phyloP scores from a whole-genome alignment of 164 flowering plant genomes.

The Macadamia tetraphylla region DNA sequence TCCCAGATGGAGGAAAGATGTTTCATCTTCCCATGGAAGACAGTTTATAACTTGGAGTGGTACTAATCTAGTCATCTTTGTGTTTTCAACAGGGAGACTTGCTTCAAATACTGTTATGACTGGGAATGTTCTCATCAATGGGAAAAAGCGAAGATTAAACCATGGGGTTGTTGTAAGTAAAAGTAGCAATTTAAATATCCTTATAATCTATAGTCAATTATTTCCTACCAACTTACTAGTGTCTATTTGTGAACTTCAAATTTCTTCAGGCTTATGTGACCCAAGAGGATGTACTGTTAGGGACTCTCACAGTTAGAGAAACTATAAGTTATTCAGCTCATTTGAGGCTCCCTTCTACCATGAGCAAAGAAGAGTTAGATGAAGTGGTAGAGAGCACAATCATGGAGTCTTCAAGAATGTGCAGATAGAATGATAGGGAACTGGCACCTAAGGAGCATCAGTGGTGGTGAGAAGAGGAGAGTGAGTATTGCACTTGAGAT shows the following conservation, averaged over 20 bases:
- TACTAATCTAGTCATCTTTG: no score
- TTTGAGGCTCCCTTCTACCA: slow-evolving; percentile 45
- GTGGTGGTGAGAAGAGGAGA: slow-evolving; percentile 83
- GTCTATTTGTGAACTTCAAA: not conserved
- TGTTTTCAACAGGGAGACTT: slow-evolving; percentile 47
- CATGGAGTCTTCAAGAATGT: slow-evolving; percentile 53
- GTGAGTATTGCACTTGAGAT: slow-evolving; percentile 66
- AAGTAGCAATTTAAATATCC: no score
- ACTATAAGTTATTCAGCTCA: slow-evolving; percentile 62
- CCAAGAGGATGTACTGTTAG: slow-evolving; percentile 64
- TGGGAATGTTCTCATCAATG: slow-evolving; percentile 63
- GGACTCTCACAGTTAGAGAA: slow-evolving; percentile 72
- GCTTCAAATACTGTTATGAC: slow-evolving; percentile 53
- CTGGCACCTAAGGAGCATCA: slow-evolving; percentile 72
- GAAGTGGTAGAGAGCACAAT: slow-evolving; percentile 50
- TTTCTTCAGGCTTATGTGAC: slow-evolving; percentile 72
- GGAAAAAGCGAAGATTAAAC: slow-evolving; percentile 47
- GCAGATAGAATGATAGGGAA: slow-evolving; percentile 58
- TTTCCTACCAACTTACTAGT: not conserved
- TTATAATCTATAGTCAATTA: not conserved
- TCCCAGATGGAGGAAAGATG: no score
- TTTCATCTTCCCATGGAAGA: no score
- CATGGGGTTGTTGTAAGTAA: slow-evolving; percentile 57
- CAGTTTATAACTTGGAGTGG: no score
- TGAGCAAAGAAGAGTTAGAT: slow-evolving; percentile 38